Percentiles rank a stretch among this genome's conserved stretches.
Evolutionary conservation across 306 rosid species (phyloP).

Genomic region (Crotalaria pallida): DNA sequence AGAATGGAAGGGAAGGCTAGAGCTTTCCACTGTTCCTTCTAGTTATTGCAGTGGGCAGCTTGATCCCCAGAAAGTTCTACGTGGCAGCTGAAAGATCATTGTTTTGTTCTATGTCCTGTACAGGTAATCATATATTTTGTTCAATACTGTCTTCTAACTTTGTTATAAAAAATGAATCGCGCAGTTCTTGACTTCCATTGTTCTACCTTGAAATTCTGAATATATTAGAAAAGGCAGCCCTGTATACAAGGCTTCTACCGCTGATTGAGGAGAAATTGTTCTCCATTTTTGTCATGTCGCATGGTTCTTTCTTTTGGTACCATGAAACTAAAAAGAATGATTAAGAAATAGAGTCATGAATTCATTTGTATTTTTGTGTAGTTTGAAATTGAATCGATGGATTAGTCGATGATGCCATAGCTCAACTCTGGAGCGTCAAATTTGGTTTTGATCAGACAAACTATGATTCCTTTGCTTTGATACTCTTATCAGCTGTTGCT

Average conservation of each 20-base stretch:
- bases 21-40: slow-evolving; percentile 73
- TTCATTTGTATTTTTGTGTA: not conserved
- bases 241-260: not conserved
- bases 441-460: not conserved
- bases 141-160: not conserved
- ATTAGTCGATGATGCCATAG: not conserved
- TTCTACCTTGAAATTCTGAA: not conserved
- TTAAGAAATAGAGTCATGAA: not conserved
- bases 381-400: not conserved
- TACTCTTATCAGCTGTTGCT: not conserved
- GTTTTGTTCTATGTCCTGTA: slow-evolving; percentile 41
- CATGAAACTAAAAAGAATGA: not conserved
- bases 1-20: slow-evolving; percentile 82
- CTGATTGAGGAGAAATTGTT: not conserved
- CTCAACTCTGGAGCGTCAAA: not conserved
- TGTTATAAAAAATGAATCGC: not conserved
- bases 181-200: not conserved
- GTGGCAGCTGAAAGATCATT: slow-evolving; percentile 41
- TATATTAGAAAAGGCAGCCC: not conserved
- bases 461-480: not conserved
- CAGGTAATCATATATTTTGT: slow-evolving; percentile 35
- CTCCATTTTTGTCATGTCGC: not conserved
- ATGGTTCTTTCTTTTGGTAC: not conserved
- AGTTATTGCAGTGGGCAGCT: slow-evolving; percentile 86
- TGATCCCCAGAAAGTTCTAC: slow-evolving; percentile 64